Evolutionary conservation across 1,139 yeast genomes (phyloP).

Genomic region (Suhomyces bolitotheri): DNA sequence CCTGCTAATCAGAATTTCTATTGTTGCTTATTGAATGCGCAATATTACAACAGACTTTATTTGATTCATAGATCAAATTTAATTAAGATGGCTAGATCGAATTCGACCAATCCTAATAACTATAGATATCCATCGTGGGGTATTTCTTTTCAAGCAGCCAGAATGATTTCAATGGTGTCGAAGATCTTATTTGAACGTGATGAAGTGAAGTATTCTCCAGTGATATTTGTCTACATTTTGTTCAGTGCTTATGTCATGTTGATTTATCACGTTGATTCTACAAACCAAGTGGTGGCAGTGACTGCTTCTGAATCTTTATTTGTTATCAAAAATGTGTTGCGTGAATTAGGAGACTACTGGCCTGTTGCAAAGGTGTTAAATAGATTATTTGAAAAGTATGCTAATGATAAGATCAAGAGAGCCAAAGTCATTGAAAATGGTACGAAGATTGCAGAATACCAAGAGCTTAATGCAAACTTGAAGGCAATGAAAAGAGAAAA

Average conservation of each 20-base stretch:
- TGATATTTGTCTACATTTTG: constrained; percentile 55
- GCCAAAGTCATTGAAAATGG: constrained; percentile 46
- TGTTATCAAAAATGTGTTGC: constrained; percentile 52
- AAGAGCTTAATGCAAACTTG: constrained; percentile 32
- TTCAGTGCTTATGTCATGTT: constrained; percentile 74
- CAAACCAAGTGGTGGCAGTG: constrained; percentile 54
- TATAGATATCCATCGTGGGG: constrained; percentile 79
- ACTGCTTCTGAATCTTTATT: constrained; percentile 60
- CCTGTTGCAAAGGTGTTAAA: constrained; percentile 46
- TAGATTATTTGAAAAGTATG: constrained; percentile 47
- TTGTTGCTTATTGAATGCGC: constrained; percentile 65
- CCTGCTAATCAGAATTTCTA: constrained; percentile 53
- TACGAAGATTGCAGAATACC: constrained; percentile 40
- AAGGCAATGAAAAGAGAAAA: constrained; percentile 28
- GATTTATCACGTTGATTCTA: constrained; percentile 70
- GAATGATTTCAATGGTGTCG: constrained; percentile 70
- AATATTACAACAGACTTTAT: constrained; percentile 71
- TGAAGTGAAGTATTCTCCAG: constrained; percentile 56
- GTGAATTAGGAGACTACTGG: constrained; percentile 51
- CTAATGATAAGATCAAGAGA: constrained; percentile 46
- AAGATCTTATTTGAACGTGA: constrained; percentile 57
- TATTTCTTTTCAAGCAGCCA: constrained; percentile 81
- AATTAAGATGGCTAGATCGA: constrained; percentile 48
- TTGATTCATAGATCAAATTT: constrained; percentile 74
- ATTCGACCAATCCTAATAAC: constrained; percentile 45